A percentile compares a stretch with the other conserved stretches of the same genome.
Evolutionary conservation across 164 flowering plant genomes (phyloP).

Genomic region (Magnolia sinica): DNA sequence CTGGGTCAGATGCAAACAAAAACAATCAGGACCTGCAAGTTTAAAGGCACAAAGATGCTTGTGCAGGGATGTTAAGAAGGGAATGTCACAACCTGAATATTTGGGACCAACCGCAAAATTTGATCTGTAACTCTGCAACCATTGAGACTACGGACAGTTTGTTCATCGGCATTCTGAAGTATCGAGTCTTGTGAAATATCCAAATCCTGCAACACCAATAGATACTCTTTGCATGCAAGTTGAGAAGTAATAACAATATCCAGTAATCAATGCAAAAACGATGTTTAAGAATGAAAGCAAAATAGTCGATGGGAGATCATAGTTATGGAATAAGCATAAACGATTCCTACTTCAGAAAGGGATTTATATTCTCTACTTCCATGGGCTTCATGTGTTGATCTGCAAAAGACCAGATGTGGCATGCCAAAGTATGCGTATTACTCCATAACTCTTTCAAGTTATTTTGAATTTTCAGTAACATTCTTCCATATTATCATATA

Average conservation of each 20-base stretch:
- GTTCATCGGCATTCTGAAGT: slow-evolving; percentile 75
- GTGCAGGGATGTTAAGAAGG: not conserved
- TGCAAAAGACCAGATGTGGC: too few species aligned
- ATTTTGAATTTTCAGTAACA: too few species aligned
- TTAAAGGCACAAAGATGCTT: not conserved
- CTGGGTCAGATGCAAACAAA: slow-evolving; percentile 33
- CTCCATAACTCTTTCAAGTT: too few species aligned
- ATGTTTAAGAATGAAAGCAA: too few species aligned
- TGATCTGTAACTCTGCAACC: slow-evolving; percentile 94
- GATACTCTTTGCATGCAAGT: not conserved
- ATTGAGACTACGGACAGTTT: slow-evolving; percentile 91
- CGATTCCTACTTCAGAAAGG: too few species aligned
- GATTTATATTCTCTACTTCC: too few species aligned
- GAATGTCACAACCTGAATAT: slow-evolving; percentile 57
- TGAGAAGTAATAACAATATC: not conserved
- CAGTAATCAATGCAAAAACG: not conserved
- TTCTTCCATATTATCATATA: too few species aligned
- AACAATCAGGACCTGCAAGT: slow-evolving; percentile 2
- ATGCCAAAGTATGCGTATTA: too few species aligned
- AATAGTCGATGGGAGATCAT: not conserved
- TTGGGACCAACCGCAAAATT: slow-evolving; percentile 80
- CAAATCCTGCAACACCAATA: slow-evolving; percentile 49
- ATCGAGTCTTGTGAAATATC: slow-evolving; percentile 85
- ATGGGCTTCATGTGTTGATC: too few species aligned
- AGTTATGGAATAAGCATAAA: not conserved